phyloP scores from a whole-genome alignment of 345 rosid genomes.

The Eucalyptus brandiana region DNA sequence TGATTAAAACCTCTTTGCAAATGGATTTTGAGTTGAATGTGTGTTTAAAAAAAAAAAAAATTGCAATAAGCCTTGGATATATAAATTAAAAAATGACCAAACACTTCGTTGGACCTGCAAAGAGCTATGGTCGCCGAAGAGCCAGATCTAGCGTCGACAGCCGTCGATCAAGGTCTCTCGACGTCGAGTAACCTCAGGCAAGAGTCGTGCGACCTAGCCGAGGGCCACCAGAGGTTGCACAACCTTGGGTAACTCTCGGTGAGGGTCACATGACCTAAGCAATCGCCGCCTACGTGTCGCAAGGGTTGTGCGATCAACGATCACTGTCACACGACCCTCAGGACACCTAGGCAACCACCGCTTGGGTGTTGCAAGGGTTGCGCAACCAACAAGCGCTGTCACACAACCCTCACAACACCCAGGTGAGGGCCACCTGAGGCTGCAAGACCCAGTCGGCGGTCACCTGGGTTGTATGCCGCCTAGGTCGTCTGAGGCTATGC shows the following conservation, averaged over 20 bases:
- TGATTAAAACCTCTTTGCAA: too few species aligned
- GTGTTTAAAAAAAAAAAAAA: too few species aligned
- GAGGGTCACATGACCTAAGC: accelerated
- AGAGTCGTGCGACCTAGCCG: too few species aligned
- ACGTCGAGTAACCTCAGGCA: accelerated
- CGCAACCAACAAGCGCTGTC: accelerated
- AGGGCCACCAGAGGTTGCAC: too few species aligned
- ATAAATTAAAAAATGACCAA: too few species aligned
- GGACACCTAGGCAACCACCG: accelerated
- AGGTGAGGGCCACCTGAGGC: too few species aligned
- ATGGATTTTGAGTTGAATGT: too few species aligned
- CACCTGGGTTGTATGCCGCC: too few species aligned
- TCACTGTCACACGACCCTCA: accelerated
- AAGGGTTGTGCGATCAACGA: too few species aligned
- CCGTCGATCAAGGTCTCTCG: accelerated
- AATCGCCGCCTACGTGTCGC: accelerated
- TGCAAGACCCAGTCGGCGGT: accelerated
- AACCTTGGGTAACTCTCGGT: accelerated
- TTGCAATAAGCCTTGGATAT: too few species aligned
- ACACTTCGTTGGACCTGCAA: accelerated
- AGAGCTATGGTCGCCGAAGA: accelerated
- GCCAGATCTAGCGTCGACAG: accelerated
- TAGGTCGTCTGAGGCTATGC: accelerated
- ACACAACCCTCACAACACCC: accelerated
- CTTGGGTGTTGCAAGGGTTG: too few species aligned